A percentile compares a stretch with the other conserved stretches of the same genome.
These are phyloP conservation scores for Iberis pinnata DNA, from an alignment of 345 rosid species.

Conservation along the genomic window DNA sequence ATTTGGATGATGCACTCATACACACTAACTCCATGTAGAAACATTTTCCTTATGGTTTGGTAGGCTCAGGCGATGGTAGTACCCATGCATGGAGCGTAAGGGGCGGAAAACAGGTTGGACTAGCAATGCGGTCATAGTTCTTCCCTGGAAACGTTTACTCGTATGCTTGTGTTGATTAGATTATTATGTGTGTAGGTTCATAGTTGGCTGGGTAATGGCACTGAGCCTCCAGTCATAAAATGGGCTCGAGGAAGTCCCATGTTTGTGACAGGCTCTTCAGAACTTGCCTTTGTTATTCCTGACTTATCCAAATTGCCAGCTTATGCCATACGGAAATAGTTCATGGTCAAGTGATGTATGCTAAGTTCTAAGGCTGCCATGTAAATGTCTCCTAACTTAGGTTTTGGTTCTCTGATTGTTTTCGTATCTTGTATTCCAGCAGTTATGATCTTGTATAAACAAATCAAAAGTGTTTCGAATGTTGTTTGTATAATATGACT, in stretches of 20 bases:
- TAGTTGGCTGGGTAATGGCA: conserved; percentile 72
- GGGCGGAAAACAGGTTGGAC: conserved; percentile 76
- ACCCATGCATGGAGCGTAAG: conserved; percentile 88
- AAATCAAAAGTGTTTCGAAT: background rate
- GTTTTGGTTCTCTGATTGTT: no score
- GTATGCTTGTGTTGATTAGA: conserved; percentile 3
- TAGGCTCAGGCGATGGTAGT: conserved; percentile 91
- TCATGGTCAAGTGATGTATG: no score
- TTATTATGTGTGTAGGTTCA: conserved; percentile 47
- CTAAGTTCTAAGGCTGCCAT: background rate
- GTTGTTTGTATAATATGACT: background rate
- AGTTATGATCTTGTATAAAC: no score
- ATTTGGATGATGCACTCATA: background rate
- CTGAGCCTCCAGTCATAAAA: conserved; percentile 71
- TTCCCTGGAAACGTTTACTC: background rate
- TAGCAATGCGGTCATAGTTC: conserved; percentile 12
- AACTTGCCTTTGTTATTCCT: conserved; percentile 78
- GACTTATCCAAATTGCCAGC: conserved; percentile 85
- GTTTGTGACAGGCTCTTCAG: conserved; percentile 86
- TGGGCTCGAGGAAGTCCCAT: conserved; percentile 95
- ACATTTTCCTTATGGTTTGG: conserved; percentile 10
- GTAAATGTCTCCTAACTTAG: background rate
- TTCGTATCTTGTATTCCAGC: no score
- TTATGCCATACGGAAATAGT: conserved; percentile 66
- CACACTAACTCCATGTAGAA: background rate